Evolutionary conservation across 2,329 filamentous ascomycete species (phyloP).

Genomic region (Fonsecaea monophora): DNA sequence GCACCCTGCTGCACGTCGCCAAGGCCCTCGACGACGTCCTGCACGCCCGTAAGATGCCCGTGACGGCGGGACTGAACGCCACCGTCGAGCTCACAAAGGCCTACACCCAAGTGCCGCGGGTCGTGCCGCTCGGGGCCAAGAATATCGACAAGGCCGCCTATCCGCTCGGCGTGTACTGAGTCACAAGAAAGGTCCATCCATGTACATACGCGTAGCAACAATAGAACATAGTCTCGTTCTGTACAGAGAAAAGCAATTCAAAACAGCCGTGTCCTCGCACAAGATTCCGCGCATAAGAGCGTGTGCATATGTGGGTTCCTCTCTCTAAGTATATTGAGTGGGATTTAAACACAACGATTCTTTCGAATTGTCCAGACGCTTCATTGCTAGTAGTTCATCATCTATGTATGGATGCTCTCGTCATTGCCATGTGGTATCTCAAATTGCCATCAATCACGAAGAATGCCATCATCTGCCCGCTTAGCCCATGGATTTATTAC

Average conservation of each 20-base stretch:
- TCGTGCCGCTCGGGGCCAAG: conserved; percentile 24
- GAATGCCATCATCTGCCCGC: background rate
- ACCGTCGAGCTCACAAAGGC: conserved; percentile 27
- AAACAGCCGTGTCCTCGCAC: background rate
- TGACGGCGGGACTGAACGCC: conserved; percentile 33
- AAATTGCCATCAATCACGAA: background rate
- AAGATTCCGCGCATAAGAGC: background rate
- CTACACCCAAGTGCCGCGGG: conserved; percentile 26
- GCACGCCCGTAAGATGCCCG: conserved; percentile 56
- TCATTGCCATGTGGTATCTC: conserved; percentile 6
- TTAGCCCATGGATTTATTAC: background rate
- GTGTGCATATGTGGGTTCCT: background rate
- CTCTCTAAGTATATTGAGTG: background rate
- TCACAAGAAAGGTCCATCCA: background rate
- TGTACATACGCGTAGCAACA: background rate
- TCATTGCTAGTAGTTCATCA: background rate
- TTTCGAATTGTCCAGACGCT: background rate
- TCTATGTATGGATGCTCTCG: conserved; percentile 3
- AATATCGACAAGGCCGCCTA: conserved; percentile 34
- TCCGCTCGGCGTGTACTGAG: conserved; percentile 35
- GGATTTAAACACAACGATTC: background rate
- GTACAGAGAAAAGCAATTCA: background rate
- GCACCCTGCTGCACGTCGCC: conserved; percentile 61
- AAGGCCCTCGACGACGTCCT: conserved; percentile 57
- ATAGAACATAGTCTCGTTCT: background rate